A percentile compares a stretch with the other conserved stretches of the same genome.
Evolutionary conservation across 192 early-diverging fungal genomes (phyloP).

Genomic region (Mortierella claussenii): DNA sequence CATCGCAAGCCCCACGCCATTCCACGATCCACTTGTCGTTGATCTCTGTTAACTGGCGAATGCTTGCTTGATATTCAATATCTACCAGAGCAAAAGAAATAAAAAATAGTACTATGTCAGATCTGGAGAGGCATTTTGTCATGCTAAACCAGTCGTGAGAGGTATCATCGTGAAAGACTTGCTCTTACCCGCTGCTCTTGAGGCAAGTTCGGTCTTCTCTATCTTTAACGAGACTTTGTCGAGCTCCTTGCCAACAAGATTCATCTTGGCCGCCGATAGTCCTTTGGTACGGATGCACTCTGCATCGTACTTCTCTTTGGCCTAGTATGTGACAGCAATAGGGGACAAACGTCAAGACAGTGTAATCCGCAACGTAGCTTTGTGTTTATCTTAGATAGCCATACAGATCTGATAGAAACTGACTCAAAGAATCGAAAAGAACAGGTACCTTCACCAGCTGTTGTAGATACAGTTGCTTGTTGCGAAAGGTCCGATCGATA

Average conservation of each 20-base stretch:
- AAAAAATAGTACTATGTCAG: too few species aligned
- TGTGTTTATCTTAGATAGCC: too few species aligned
- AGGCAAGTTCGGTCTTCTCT: slow-evolving; percentile 55
- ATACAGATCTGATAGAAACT: too few species aligned
- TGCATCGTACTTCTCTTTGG: slow-evolving; percentile 57
- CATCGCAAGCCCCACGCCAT: slow-evolving; percentile 67
- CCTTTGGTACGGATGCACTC: slow-evolving; percentile 54
- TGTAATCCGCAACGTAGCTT: too few species aligned
- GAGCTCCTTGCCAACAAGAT: slow-evolving; percentile 52
- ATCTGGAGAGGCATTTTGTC: too few species aligned
- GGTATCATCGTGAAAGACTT: too few species aligned
- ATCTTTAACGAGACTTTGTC: slow-evolving; percentile 54
- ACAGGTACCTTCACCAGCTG: slow-evolving; percentile 56
- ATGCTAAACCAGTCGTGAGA: too few species aligned
- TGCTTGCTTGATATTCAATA: slow-evolving; percentile 64
- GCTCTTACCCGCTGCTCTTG: slow-evolving; percentile 53
- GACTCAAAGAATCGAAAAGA: neutral
- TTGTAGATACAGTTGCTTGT: slow-evolving; percentile 59
- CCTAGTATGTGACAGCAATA: slow-evolving; percentile 33
- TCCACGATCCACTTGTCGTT: slow-evolving; percentile 63
- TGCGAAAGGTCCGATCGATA: slow-evolving; percentile 63
- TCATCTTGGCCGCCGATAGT: slow-evolving; percentile 43
- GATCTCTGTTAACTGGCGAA: slow-evolving; percentile 55
- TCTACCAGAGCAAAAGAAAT: slow-evolving; percentile 27
- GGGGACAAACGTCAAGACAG: too few species aligned